phyloP scores from a whole-genome alignment of 345 rosid species.

The Syzygium aqueum region DNA sequence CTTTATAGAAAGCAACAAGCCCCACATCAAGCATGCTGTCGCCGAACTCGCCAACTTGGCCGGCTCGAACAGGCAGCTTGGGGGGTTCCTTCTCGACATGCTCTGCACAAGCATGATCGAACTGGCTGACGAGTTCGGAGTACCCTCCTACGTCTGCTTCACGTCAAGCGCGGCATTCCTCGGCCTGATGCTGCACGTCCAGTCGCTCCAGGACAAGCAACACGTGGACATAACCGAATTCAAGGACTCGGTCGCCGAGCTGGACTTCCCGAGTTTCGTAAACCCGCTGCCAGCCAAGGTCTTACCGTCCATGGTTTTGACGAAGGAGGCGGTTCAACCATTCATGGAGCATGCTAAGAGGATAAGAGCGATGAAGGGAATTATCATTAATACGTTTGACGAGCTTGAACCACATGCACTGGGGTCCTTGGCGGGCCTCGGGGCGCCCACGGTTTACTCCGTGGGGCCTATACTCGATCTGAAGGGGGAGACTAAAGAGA shows the following conservation, averaged over 20 bases:
- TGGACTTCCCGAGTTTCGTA: conserved; percentile 14
- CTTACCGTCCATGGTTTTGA: conserved; percentile 9
- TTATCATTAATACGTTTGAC: conserved; percentile 31
- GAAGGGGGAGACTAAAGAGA: neutral
- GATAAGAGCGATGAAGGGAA: conserved; percentile 22
- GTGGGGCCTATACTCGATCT: conserved; percentile 45
- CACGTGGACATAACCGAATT: conserved; percentile 6
- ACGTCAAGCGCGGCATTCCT: conserved; percentile 35
- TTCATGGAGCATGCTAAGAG: neutral
- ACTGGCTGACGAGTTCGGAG: conserved; percentile 25
- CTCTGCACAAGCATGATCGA: conserved; percentile 41
- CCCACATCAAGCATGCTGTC: neutral
- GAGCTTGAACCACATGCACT: conserved; percentile 35
- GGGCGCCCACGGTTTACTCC: conserved; percentile 21
- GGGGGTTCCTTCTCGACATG: conserved; percentile 41
- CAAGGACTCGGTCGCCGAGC: conserved; percentile 16
- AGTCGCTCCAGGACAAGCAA: conserved; percentile 9
- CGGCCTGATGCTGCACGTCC: conserved; percentile 4
- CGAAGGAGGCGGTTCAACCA: neutral
- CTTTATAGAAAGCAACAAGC: neutral
- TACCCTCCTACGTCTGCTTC: conserved; percentile 37
- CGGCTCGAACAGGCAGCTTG: neutral
- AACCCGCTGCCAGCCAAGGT: conserved; percentile 25
- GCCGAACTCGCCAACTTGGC: neutral
- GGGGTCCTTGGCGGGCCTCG: neutral